Percentiles rank a stretch among this genome's conserved stretches.
phyloP scores from a whole-genome alignment of 371 early-diverging fungal species.

The Conidiobolus incongruus region DNA sequence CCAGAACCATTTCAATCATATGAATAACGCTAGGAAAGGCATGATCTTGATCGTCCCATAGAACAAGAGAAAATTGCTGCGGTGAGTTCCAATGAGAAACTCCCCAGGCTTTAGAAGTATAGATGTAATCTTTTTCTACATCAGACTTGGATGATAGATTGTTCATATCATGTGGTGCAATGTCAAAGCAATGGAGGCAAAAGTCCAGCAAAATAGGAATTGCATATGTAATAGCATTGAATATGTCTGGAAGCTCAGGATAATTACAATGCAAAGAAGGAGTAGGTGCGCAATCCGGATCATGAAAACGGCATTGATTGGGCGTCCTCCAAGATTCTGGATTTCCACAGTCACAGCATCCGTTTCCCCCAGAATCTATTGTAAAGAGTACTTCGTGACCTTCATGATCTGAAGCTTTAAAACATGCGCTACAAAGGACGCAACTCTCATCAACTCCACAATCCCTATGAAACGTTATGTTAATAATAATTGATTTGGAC shows the following conservation, averaged over 20 bases:
- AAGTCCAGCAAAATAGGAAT: too few species aligned
- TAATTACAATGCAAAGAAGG: too few species aligned
- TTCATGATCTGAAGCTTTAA: constrained; percentile 73
- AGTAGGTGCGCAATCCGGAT: constrained; percentile 11
- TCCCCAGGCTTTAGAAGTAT: too few species aligned
- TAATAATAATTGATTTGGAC: not conserved
- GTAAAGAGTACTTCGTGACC: constrained; percentile 86
- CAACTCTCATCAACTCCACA: constrained; percentile 89
- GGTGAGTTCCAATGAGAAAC: too few species aligned
- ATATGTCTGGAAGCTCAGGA: too few species aligned
- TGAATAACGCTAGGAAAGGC: not conserved
- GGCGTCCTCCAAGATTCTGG: constrained; percentile 80
- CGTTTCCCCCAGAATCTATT: constrained; percentile 55
- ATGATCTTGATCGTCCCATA: constrained; percentile 3
- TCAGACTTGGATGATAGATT: too few species aligned
- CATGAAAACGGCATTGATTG: constrained; percentile 66
- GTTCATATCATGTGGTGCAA: too few species aligned
- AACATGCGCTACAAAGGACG: constrained; percentile 83
- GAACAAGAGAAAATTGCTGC: not conserved
- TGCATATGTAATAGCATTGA: too few species aligned
- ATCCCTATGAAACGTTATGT: constrained; percentile 21
- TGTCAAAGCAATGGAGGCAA: too few species aligned
- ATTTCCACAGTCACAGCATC: constrained; percentile 96
- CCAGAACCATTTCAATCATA: not conserved
- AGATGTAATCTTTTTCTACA: too few species aligned